Base-by-base conservation (phyloP, 805 yeast species). In the Wickerhamomyces chaumierensis region DNA sequence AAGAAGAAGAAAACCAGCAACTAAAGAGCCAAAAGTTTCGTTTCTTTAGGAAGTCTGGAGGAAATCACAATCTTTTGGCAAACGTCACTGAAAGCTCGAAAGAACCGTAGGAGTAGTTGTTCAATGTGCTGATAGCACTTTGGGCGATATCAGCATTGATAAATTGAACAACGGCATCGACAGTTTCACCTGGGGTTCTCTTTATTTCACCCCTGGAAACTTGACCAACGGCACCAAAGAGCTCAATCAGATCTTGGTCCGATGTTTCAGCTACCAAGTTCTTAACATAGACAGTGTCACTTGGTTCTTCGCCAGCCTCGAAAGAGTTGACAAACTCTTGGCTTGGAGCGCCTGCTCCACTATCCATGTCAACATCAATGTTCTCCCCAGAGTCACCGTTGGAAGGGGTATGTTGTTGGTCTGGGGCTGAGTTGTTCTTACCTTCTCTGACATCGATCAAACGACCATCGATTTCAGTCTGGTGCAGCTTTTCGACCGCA, bases 201-300 rank as follows among this genome's bases (percentile, higher is more conserved):
- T 78, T 84, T 43, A 90, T 68, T 57, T 85, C 94, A 17, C 96
- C 95, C 33, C 69, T 70, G 32, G 60, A 65, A 15, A 90, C 85
- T 36, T 71, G 63, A 18, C 95, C 95, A 39, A 87, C 74, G 29
- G 90, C 80, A 56, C 81, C 90, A 56, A 88, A 88, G 42, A 90
- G 69, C 48, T 88, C 96, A 46, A 68, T 74, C 47, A 90, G 69
- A 60, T 90, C 96, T 41, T 80, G 78, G 47, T 79, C 78, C 25
- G 86, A 75, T n/a, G 96, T 88, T 38, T 87, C 80, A 69, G 75
- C 85, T 23, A 97, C 97, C 53, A 90, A 66, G 63, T 90, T 90
- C 34, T 69, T 70, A 18, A 82, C 87, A 54, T 62, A 81, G 34
- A 90, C 71, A 18, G 73, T 67, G 27, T 66, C 72, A 36, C 76